phyloP scores from a whole-genome alignment of 2,329 filamentous ascomycete species.

The Dryadomyces sulphureus region DNA sequence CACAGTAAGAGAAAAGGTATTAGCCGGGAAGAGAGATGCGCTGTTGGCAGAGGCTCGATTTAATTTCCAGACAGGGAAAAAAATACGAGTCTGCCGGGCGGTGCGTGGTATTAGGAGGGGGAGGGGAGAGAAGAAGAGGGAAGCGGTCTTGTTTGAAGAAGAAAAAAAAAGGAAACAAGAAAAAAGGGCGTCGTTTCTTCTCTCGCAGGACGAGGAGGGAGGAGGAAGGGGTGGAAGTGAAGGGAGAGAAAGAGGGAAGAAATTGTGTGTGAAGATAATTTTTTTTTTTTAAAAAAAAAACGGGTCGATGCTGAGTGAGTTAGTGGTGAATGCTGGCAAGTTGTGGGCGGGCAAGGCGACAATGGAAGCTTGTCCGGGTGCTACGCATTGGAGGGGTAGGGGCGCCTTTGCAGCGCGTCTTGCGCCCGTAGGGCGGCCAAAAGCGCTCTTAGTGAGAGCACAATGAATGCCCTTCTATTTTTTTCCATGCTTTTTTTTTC shows the following conservation, averaged over 20 bases:
- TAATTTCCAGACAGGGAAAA: neutral
- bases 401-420: neutral
- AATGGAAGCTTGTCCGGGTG: conserved; percentile 1
- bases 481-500: no score
- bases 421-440: no score
- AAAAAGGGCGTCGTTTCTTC: conserved; percentile 2
- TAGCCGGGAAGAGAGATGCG: neutral
- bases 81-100: neutral
- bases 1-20: neutral
- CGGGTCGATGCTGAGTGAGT: conserved; percentile 9
- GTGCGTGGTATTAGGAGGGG: neutral
- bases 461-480: no score
- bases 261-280: conserved; percentile 14
- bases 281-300: conserved; percentile 12
- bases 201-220: conserved; percentile 4
- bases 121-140: neutral
- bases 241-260: conserved; percentile 5
- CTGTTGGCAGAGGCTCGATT: neutral
- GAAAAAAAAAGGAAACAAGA: neutral
- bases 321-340: neutral
- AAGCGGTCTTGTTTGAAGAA: neutral
- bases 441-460: no score
- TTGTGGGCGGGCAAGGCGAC: neutral
- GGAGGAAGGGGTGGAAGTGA: neutral
- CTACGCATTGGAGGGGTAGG: conserved; percentile 3